Conservation (phyloP, 2,329 filamentous ascomycete species). For the Pseudogymnoascus sp. region DNA sequence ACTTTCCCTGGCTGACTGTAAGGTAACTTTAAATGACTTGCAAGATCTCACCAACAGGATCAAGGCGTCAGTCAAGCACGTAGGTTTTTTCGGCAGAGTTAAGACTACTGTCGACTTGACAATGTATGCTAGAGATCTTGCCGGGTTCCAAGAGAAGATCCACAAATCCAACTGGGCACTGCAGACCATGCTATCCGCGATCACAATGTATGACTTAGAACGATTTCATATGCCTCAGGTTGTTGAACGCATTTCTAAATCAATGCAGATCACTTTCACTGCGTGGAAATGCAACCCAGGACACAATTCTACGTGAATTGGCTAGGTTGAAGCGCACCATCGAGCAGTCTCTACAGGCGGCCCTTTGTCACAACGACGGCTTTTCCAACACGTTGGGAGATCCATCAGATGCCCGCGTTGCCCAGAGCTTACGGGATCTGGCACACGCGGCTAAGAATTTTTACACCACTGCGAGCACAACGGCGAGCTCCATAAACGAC, state of each 20-base stretch:
- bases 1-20: constrained; percentile 18
- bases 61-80: constrained; percentile 9
- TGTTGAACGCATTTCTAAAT: neutral
- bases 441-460: constrained; percentile 22
- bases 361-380: constrained; percentile 13
- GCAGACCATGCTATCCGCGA: constrained; percentile 24
- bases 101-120: constrained; percentile 16
- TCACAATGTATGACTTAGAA: constrained; percentile 18
- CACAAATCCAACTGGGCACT: constrained; percentile 24
- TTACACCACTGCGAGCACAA: constrained; percentile 21
- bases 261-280: constrained; percentile 14
- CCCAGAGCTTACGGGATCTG: constrained; percentile 20
- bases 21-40: constrained; percentile 14
- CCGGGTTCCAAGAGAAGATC: constrained; percentile 22
- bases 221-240: neutral
- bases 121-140: constrained; percentile 17
- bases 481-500: constrained; percentile 16
- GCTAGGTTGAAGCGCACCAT: constrained; percentile 19
- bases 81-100: constrained; percentile 9
- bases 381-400: constrained; percentile 10
- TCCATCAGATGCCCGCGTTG: constrained; percentile 14
- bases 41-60: constrained; percentile 17
- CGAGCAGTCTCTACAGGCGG: constrained; percentile 17
- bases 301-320: constrained; percentile 17
- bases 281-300: constrained; percentile 17